These are phyloP conservation scores for Physaria fendleri DNA, from an alignment of 345 rosid genomes.

Conservation along the genomic window DNA sequence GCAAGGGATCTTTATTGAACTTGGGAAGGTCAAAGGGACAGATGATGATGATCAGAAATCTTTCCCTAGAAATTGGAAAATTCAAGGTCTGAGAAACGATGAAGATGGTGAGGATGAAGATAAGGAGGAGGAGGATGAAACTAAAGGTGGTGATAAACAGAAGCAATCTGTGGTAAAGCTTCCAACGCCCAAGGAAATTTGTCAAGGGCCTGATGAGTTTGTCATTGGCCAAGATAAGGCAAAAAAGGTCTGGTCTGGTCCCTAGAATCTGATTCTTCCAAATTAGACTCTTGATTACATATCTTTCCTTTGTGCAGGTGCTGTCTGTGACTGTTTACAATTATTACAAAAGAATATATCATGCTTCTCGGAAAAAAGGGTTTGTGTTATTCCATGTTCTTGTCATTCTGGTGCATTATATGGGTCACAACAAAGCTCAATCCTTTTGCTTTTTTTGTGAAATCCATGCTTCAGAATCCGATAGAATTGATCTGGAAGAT, in stretches of 20 bases:
- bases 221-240: constrained; percentile 89
- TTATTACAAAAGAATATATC: constrained; percentile 80
- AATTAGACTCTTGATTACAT: background rate
- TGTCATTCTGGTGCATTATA: background rate
- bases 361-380: constrained; percentile 49
- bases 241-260: constrained; percentile 52
- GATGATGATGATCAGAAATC: constrained; percentile 18
- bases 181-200: constrained; percentile 86
- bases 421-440: background rate
- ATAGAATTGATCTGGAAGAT: constrained; percentile 27
- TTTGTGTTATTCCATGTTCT: constrained; percentile 46
- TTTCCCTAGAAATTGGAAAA: constrained; percentile 26
- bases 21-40: constrained; percentile 44
- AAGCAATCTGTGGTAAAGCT: constrained; percentile 37
- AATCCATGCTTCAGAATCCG: constrained; percentile 31
- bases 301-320: constrained; percentile 42
- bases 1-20: constrained; percentile 68
- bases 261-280: background rate
- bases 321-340: constrained; percentile 95
- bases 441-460: background rate
- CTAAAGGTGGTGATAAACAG: constrained; percentile 10
- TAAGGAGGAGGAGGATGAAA: too few relatives aligned
- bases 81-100: constrained; percentile 23
- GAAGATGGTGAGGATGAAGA: constrained; percentile 5
- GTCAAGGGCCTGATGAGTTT: constrained; percentile 61